Evolutionary conservation across 208 protist genomes (phyloP), one percentile per base, ranked within the genome.

Genomic region (Trypanosoma caninum): DNA sequence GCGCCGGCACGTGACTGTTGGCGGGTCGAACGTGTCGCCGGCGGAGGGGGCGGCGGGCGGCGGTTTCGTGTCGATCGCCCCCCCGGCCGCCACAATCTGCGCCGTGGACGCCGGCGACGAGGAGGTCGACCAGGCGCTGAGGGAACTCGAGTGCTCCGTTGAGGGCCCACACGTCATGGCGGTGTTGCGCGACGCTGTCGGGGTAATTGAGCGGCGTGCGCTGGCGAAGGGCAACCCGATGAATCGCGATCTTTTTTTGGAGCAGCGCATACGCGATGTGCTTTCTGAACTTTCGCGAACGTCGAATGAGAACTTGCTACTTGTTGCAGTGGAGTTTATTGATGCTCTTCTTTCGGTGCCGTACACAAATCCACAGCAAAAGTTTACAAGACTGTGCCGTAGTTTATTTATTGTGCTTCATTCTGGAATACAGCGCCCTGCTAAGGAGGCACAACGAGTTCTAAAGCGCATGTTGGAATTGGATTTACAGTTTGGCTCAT

Each of bases 321-420:
- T 87, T 38, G 56, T 92, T 22, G 84, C 87, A 0, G 71, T 83
- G 27, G 71, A 78, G 40, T 78, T 96, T 28, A 87, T 96, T 59
- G 82, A 94, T 58, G 76, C 76, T 18, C 68, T 96, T 7, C 78
- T 96, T 14, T 72, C 77, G 13, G 87, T 96, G 35, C 40, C 73
- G 42, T 96, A 92, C 72, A 93, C 89, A 9, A 88, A 79, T 45
- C 80, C 84, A 28, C 64, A 77, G 28, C 72, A 80, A 14, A 93
- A 93, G 73, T 93, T 86, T 61, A 87, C 82, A 14, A 78, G 87
- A 0, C 73, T 96, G 0, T 93, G 86, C 58, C 84, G 89, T 37
- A 89, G 79, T 51, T 80, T 96, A 16, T 77, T 76, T 16, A 72
- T 80, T 27, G 45, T 94, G 7, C 59, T 83, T 30, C 83, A 93